Evolutionary conservation across 164 flowering plant species (phyloP).

Genomic region (Vitis rotundifolia): DNA sequence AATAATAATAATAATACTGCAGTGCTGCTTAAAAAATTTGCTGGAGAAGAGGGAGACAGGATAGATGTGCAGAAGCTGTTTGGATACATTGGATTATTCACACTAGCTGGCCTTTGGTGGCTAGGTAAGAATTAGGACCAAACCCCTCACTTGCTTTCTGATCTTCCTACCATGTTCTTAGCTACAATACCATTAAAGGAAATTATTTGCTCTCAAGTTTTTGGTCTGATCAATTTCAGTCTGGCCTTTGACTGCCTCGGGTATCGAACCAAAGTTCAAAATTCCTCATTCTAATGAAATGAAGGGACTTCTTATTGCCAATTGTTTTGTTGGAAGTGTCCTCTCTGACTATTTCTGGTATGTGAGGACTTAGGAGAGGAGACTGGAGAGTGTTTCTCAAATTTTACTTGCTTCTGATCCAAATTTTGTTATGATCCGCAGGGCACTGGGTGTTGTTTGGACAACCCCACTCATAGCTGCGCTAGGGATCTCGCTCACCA

Average conservation of each 20-base stretch:
- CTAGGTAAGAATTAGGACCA: slow-evolving; percentile 1
- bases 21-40: not conserved
- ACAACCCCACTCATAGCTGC: slow-evolving; percentile 11
- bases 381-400: not conserved
- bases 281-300: not conserved
- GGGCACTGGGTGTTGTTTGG: slow-evolving; percentile 18
- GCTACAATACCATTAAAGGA: too few species aligned
- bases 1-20: not conserved
- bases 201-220: too few species aligned
- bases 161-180: not conserved
- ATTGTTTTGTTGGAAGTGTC: slow-evolving; percentile 8
- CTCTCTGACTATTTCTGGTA: slow-evolving; percentile 18
- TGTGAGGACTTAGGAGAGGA: not conserved
- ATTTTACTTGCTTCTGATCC: not conserved
- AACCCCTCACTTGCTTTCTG: not conserved
- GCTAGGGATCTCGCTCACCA: slow-evolving; percentile 11
- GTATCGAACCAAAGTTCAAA: slow-evolving; percentile 7
- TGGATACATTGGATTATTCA: slow-evolving; percentile 1
- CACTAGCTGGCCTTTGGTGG: slow-evolving; percentile 2
- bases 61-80: not conserved
- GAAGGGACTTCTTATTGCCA: slow-evolving; percentile 4
- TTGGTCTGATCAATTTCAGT: slow-evolving; percentile 2
- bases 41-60: slow-evolving; percentile 2
- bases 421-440: not conserved
- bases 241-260: slow-evolving; percentile 9